These are phyloP conservation scores for Vigna reflexopilosa DNA, from an alignment of 306 rosid species.

Conservation along the genomic window DNA sequence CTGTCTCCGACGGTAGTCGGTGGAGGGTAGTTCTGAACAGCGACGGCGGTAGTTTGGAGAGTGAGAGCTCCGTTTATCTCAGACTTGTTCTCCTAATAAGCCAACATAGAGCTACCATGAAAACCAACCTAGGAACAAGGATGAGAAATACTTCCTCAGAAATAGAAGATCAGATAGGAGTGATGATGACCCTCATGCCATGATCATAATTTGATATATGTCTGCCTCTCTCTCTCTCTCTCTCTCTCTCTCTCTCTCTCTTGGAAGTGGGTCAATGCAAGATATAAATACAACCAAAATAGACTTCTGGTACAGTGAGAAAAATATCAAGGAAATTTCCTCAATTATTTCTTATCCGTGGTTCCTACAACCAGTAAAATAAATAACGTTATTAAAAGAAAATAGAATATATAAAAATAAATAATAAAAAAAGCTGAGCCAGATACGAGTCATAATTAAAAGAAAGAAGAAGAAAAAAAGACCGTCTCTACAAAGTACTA, in stretches of 20 bases:
- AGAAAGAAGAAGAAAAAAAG: slow-evolving; percentile 3
- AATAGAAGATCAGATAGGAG: slow-evolving; percentile 69
- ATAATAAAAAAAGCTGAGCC: background rate
- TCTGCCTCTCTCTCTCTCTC: slow-evolving; percentile 19
- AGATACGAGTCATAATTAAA: background rate
- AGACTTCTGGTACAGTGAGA: slow-evolving; percentile 51
- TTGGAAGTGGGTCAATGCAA: slow-evolving; percentile 76
- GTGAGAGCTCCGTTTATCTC: slow-evolving; percentile 39
- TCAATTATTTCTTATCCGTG: slow-evolving; percentile 69
- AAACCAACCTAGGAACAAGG: slow-evolving; percentile 65
- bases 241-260: slow-evolving; percentile 27
- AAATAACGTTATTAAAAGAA: background rate
- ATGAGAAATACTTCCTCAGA: slow-evolving; percentile 64
- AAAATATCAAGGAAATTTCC: slow-evolving; percentile 50
- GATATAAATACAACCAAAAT: slow-evolving; percentile 78
- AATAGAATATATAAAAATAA: background rate
- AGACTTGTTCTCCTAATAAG: slow-evolving; percentile 55
- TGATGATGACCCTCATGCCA: slow-evolving; percentile 73
- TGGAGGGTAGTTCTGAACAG: background rate
- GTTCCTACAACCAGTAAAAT: slow-evolving; percentile 6
- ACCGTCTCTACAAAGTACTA: slow-evolving; percentile 37
- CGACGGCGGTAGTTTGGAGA: slow-evolving; percentile 37
- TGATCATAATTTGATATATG: slow-evolving; percentile 57
- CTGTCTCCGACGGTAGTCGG: background rate
- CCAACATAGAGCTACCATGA: slow-evolving; percentile 58